Conservation (phyloP, 441 rosid species). For the Metrosideros polymorpha region DNA sequence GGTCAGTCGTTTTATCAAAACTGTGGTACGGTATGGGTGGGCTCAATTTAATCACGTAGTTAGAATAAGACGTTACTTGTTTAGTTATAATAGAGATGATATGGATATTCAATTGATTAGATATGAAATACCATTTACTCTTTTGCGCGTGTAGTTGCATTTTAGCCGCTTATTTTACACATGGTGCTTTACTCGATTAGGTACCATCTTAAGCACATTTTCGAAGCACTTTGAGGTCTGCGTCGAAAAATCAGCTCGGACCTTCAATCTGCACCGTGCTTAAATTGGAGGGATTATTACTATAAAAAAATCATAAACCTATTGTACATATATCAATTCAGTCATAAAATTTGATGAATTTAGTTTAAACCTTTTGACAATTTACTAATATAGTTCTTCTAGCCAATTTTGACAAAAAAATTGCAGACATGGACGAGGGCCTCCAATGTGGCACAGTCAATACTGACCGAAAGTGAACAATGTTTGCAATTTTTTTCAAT, state of each 20-base stretch:
- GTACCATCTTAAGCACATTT: neutral
- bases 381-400: no score
- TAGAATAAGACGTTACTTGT: neutral
- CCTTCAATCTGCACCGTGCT: neutral
- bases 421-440: no score
- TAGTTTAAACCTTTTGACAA: no score
- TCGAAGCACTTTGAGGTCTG: neutral
- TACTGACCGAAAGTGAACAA: no score
- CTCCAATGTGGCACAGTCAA: no score
- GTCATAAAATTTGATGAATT: no score
- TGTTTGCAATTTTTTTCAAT: no score
- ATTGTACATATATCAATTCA: no score
- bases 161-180: neutral
- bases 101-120: neutral
- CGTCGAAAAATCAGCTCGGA: neutral
- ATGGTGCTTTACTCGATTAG: neutral
- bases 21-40: neutral
- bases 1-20: neutral
- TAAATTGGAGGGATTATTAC: neutral
- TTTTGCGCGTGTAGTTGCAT: neutral
- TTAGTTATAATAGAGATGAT: neutral
- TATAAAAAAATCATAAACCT: no score
- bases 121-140: neutral
- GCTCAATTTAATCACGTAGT: neutral
- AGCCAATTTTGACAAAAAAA: no score